A percentile compares a stretch with the other conserved stretches of the same genome.
Conservation (phyloP, 179 eudicot genomes). For the Silene vulgaris region DNA sequence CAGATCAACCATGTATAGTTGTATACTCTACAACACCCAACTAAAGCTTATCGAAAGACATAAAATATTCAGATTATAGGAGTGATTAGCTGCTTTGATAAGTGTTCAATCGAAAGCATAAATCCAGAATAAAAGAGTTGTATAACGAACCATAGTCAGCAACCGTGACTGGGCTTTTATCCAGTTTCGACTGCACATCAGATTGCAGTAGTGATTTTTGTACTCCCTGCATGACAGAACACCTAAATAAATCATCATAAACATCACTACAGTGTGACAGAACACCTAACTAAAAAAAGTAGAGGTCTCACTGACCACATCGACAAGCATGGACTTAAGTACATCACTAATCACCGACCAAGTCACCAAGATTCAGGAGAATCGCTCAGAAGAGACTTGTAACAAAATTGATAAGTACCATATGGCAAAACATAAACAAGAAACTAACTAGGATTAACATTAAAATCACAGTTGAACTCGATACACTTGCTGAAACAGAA, state of each 20-base stretch:
- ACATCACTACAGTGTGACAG: neutral
- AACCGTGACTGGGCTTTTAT: slow-evolving; percentile 91
- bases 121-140: slow-evolving; percentile 4
- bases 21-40: neutral
- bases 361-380: neutral
- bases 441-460: neutral
- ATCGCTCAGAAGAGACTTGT: neutral
- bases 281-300: neutral
- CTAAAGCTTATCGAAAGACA: neutral
- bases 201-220: slow-evolving; percentile 82
- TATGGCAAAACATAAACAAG: neutral
- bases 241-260: neutral
- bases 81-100: neutral
- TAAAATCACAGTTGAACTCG: neutral
- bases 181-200: slow-evolving; percentile 94
- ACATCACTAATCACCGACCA: neutral
- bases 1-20: no score
- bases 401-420: neutral
- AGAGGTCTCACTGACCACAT: neutral
- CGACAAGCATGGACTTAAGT: neutral
- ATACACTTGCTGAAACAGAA: neutral
- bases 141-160: slow-evolving; percentile 87
- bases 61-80: slow-evolving; percentile 8
- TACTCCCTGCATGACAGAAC: slow-evolving; percentile 56
- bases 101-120: neutral